phyloP scores from a whole-genome alignment of 169 alveolate genomes.

The Nephromyces sp. region DNA sequence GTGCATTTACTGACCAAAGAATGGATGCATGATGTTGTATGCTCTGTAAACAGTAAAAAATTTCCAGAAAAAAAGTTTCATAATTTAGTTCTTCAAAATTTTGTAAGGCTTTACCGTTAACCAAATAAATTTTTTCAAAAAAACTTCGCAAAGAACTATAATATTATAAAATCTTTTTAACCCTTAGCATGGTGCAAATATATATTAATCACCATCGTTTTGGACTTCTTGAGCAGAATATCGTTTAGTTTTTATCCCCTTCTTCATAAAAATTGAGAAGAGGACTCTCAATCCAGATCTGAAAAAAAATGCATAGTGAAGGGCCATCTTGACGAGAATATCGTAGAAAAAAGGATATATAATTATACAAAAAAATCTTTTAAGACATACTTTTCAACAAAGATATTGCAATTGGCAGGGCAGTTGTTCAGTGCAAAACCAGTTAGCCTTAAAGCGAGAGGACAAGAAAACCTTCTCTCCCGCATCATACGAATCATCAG shows the following conservation, averaged over 20 bases:
- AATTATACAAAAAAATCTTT: not conserved
- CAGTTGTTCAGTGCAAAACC: slow-evolving; percentile 49
- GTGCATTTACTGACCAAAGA: slow-evolving; percentile 39
- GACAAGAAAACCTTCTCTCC: slow-evolving; percentile 38
- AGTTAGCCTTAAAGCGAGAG: slow-evolving; percentile 41
- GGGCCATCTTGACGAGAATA: not conserved
- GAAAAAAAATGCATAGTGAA: not conserved
- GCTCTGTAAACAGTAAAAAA: slow-evolving; percentile 15
- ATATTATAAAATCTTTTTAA: too few species aligned
- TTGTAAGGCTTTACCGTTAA: too few species aligned
- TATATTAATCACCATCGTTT: slow-evolving; percentile 34
- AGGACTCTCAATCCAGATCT: slow-evolving; percentile 44
- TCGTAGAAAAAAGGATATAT: not conserved
- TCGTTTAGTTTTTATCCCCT: slow-evolving; percentile 34
- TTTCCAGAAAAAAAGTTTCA: too few species aligned
- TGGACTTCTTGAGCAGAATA: slow-evolving; percentile 37
- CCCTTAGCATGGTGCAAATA: too few species aligned
- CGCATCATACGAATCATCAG: slow-evolving; percentile 40
- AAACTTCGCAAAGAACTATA: too few species aligned
- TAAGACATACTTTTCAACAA: slow-evolving; percentile 38
- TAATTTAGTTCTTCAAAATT: too few species aligned
- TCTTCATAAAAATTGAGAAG: slow-evolving; percentile 48
- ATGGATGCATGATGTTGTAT: slow-evolving; percentile 26
- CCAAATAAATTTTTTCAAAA: too few species aligned
- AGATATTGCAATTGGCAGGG: slow-evolving; percentile 41